These are phyloP conservation scores for Apophysomyces ossiformis DNA, from an alignment of 371 early-diverging fungal genomes.

Conservation along the genomic window DNA sequence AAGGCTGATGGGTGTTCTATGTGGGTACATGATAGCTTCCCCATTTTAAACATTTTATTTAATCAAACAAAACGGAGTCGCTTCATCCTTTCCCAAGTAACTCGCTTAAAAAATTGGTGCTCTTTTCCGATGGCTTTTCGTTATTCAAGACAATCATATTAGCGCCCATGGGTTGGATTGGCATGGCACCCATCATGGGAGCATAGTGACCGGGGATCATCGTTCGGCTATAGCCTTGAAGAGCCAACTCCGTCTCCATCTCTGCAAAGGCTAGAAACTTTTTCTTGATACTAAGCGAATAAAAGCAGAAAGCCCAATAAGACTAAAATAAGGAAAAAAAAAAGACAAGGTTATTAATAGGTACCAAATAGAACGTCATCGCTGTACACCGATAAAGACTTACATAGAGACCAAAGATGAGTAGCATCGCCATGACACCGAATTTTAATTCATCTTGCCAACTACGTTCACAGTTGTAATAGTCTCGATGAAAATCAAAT, in stretches of 20 bases:
- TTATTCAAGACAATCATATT: slow-evolving; percentile 1
- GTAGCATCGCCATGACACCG: slow-evolving; percentile 20
- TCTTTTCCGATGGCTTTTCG: neutral
- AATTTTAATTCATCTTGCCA: slow-evolving; percentile 36
- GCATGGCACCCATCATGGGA: neutral
- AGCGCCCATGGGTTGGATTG: neutral
- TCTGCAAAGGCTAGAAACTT: neutral
- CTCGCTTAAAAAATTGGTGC: no score
- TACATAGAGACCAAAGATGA: slow-evolving; percentile 32
- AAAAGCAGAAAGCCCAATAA: slow-evolving; percentile 30
- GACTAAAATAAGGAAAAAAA: slow-evolving; percentile 9
- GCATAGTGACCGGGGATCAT: slow-evolving; percentile 6
- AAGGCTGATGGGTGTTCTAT: no score
- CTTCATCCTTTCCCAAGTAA: no score
- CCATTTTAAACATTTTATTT: no score
- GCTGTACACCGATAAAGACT: neutral
- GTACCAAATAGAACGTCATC: no score
- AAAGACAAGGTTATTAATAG: no score
- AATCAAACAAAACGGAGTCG: no score
- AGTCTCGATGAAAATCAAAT: slow-evolving; percentile 15
- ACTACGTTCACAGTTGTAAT: slow-evolving; percentile 28
- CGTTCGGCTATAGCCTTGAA: neutral
- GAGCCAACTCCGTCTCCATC: slow-evolving; percentile 7
- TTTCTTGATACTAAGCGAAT: slow-evolving; percentile 24
- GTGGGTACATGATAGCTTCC: no score